Evolutionary conservation across 371 early-diverging fungal genomes (phyloP), one percentile per base, ranked within the genome.

Genomic region (Fennellomyces sp.): DNA sequence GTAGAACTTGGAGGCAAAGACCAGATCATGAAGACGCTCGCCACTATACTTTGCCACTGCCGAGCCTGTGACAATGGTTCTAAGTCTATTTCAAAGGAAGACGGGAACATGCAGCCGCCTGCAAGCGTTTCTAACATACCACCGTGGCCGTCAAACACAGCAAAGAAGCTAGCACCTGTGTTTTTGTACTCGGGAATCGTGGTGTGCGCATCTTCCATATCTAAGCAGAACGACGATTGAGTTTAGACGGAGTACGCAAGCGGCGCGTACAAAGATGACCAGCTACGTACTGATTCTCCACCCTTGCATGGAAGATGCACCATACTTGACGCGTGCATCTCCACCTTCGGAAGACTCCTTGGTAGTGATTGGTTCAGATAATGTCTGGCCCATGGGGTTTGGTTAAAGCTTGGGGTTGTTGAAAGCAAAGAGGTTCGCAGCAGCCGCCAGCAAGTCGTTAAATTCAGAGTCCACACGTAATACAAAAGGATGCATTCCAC

Each of bases 81-180:
- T 52, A 12, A 17, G 41, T 19, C 39, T 30, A 45, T 27, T 35
- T 30, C 28, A 52, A 56, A 11, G 27, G 49, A 15, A 25, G 7
- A 12, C 23, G 30, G 11, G 30, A 12, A 25, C 23, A 26, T 27
- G 2, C 19, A 38, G 21, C 15, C 35, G 11, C 35, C 5, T 0
- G 0, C 35, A 23, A 31, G 7, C 15, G 8, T 2, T 38, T 51
- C 1, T 35, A 29, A 45, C 65, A 61, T 86, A 75, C 93, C 98
- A 68, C 97, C 98, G 69, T 98, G 98, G 2, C 98, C 98, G 74
- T 98, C 98, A 72, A 88, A 96, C 5, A 97, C 97, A n/a, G 89
- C 95, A 82, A 95, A 98, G 82, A 96, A 96, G 15, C 90, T 84
- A 49, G 69, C 69, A 28, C 79, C 80, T 23, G 76, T 78, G 25